Base-by-base conservation (phyloP, 768 basidiomycete species). In the Austroboletus eburneus region DNA sequence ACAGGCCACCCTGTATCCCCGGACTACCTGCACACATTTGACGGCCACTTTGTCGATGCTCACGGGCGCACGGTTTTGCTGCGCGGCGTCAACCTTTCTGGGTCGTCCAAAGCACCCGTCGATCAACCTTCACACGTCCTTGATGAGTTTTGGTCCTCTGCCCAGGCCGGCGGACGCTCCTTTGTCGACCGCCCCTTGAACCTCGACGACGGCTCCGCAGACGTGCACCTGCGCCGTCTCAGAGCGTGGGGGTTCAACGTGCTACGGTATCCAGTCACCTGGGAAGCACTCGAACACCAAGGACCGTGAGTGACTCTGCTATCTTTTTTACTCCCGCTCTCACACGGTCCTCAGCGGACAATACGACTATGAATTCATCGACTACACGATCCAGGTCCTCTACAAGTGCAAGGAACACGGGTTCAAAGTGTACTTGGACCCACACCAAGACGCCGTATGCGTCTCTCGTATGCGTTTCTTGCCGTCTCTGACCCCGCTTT, bases 61-160 rank as follows among this genome's bases (percentile, higher is more conserved):
- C 65, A 72, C 43, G 87, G 90, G 18, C 80, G 91, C 38, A 85
- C 85, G 0, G 66, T 95, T 17, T 72, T 97, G 14, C 73, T 99
- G 0, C 81, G 95, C 43, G 96, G 96, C n/a, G 88, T 97, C 36
- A 99, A 99, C 64, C 79, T 98, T 38, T 86, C 90, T 12, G 91
- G 91, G 8, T 83, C 91, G 1, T 80, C 85, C 39, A 99, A 99
- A 62, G 83, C 87, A 0, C 94, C 95, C 0, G 61, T 81, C 1
- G 79, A 74, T 39, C 75, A 80, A 46, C 88, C 83, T 0, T 85
- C 85, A 0, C 76, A 87, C 49, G 56, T 79, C 23, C 72, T 83
- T 2, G 79, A 88, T 2, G 81, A 75, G 16, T 91, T 96, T 65
- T 96, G 91, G 91, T 84, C 87, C 40, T 69, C 69, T 14, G 91